Evolutionary conservation across 2,329 filamentous ascomycete genomes (phyloP).

Genomic region (Sporothrix brunneoviolacea): DNA sequence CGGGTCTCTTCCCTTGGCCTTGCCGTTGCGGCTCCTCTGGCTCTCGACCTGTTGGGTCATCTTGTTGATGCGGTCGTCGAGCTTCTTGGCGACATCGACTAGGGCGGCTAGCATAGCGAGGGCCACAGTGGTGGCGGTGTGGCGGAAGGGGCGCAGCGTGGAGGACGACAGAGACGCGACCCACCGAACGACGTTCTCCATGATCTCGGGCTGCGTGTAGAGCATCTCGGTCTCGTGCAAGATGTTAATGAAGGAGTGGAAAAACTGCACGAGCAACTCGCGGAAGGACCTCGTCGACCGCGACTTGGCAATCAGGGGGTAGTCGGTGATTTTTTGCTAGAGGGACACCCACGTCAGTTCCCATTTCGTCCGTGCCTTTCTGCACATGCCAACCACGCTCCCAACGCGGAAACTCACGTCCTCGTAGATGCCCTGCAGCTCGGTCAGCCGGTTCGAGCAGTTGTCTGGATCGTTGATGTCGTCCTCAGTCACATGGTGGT

Average conservation of each 20-base stretch:
- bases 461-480: slow-evolving; percentile 90
- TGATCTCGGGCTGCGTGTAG: slow-evolving; percentile 67
- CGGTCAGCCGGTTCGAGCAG: slow-evolving; percentile 66
- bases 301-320: slow-evolving; percentile 79
- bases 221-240: slow-evolving; percentile 77
- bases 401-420: slow-evolving; percentile 45
- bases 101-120: slow-evolving; percentile 73
- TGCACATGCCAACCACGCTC: too few species aligned
- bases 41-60: slow-evolving; percentile 71
- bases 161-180: slow-evolving; percentile 86
- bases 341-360: slow-evolving; percentile 2
- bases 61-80: slow-evolving; percentile 58
- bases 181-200: slow-evolving; percentile 89
- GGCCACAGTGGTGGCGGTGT: slow-evolving; percentile 83
- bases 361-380: too few species aligned
- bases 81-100: slow-evolving; percentile 41
- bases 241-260: slow-evolving; percentile 66
- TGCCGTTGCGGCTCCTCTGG: slow-evolving; percentile 62
- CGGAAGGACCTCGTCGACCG: slow-evolving; percentile 74
- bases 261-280: slow-evolving; percentile 69
- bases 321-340: slow-evolving; percentile 74
- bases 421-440: slow-evolving; percentile 85
- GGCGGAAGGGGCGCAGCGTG: slow-evolving; percentile 79
- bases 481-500: slow-evolving; percentile 67
- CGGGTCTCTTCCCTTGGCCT: slow-evolving; percentile 63